These are phyloP conservation scores for Beverwykella pulmonaria DNA, from an alignment of 495 filamentous ascomycete species.

Conservation along the genomic window DNA sequence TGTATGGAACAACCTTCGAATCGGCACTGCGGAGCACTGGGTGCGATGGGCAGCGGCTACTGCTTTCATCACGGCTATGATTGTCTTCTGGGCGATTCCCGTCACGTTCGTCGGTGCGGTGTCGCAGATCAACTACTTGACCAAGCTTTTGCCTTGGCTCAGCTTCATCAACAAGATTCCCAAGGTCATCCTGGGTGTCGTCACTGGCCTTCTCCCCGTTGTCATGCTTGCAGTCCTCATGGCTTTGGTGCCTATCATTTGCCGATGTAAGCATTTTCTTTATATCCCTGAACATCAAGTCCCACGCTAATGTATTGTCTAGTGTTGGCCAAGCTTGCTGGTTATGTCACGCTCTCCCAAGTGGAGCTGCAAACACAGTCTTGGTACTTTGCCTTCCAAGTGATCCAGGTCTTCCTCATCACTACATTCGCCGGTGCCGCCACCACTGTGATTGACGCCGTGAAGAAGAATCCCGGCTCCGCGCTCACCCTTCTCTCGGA, in stretches of 20 bases:
- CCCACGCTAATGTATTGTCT: conserved; percentile 31
- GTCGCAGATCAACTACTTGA: conserved; percentile 79
- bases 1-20: conserved; percentile 83
- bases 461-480: conserved; percentile 63
- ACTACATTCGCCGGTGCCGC: conserved; percentile 77
- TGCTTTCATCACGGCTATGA: conserved; percentile 72
- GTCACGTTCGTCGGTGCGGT: conserved; percentile 83
- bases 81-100: conserved; percentile 96
- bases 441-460: conserved; percentile 66
- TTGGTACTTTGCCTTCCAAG: conserved; percentile 91
- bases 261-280: conserved; percentile 61
- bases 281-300: not conserved
- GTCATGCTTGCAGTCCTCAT: conserved; percentile 83
- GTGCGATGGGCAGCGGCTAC: conserved; percentile 70
- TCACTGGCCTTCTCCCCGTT: conserved; percentile 81
- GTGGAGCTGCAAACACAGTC: conserved; percentile 90
- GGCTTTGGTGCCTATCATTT: conserved; percentile 83
- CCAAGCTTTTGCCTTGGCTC: conserved; percentile 64
- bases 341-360: conserved; percentile 72
- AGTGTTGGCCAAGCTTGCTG: conserved; percentile 76
- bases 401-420: conserved; percentile 92
- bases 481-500: conserved; percentile 68
- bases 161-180: conserved; percentile 76
- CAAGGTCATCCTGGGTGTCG: conserved; percentile 68
- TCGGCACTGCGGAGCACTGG: conserved; percentile 47